Evolutionary conservation across 73 alveolate genomes (phyloP), one percentile per base, ranked within the genome.

Genomic region (Paraurostyla sp.): DNA sequence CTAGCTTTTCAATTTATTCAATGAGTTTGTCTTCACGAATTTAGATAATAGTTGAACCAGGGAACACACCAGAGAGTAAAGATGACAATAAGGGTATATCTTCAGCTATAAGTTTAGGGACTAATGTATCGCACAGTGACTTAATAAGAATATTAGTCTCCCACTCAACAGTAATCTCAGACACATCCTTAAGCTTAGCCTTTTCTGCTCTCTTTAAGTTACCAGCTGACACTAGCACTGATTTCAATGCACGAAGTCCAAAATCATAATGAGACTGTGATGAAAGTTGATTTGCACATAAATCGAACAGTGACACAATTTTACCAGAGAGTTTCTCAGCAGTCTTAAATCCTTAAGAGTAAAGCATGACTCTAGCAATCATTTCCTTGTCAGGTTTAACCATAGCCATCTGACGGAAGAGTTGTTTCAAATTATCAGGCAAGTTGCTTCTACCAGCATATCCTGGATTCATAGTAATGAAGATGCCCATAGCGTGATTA

Each of bases 391-490:
- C 99, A 27, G 99, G 99, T 76, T 95, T 96, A 80, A 96, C 99
- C 99, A 98, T 98, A 40, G 99, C 99, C 96, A 98, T 98, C 88
- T 98, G 98, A 80, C 99, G 97, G 93, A 98, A 98, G 63, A 98
- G 95, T 87, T 98, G 97, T 91, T 98, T 98, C 76, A 98, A 89
- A 88, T 98, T 98, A 84, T 98, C 99, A 0, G 99, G 99, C 50
- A 98, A 91, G 87, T 98, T 98, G 36, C 99, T 95, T 75, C 99
- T 97, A 29, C 99, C 99, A 22, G 99, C 99, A 91, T 98, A 98
- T 38, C 99, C 99, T 35, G 99, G 99, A 80, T 98, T 98, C 99
- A 98, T 98, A 32, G 99, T 98, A 1, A 98, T 99, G 84, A 98
- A 98, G 93, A 98, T 98, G 38, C 99, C 99, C 98, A 98, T 98